A percentile compares a stretch with the other conserved stretches of the same genome.
These are phyloP conservation scores for Epichloe uncinata DNA, from an alignment of 2,329 filamentous ascomycete genomes.

Conservation along the genomic window DNA sequence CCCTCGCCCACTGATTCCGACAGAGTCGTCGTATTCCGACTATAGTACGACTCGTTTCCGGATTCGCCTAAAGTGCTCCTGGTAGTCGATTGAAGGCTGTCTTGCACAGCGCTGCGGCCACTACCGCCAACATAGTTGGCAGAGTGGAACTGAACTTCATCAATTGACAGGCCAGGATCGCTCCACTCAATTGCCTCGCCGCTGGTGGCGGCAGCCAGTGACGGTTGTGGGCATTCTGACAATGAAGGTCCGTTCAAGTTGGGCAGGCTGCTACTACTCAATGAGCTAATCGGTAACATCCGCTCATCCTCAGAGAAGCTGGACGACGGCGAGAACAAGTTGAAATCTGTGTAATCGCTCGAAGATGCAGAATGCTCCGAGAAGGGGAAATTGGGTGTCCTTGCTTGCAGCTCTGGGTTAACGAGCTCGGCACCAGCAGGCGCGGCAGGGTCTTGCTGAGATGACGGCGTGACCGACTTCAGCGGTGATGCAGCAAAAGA, in stretches of 20 bases:
- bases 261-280: conserved; percentile 1
- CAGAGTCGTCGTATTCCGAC: background rate
- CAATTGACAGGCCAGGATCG: background rate
- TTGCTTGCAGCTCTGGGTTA: conserved; percentile 3
- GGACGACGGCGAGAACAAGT: conserved; percentile 38
- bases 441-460: conserved; percentile 10
- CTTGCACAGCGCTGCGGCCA: background rate
- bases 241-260: conserved; percentile 5
- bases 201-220: background rate
- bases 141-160: background rate
- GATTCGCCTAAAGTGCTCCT: background rate
- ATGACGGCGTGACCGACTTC: conserved; percentile 15
- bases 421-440: conserved; percentile 6
- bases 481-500: conserved; percentile 14
- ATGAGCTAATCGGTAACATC: conserved; percentile 18
- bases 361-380: conserved; percentile 12
- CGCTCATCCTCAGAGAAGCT: conserved; percentile 36
- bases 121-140: background rate
- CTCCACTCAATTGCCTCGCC: background rate
- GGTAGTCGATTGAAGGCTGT: background rate
- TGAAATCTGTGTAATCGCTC: conserved; percentile 39
- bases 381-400: conserved; percentile 23
- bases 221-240: conserved; percentile 2
- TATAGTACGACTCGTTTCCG: background rate
- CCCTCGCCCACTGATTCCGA: background rate